These are phyloP conservation scores for Cladophialophora exuberans DNA, from an alignment of 2,329 filamentous ascomycete genomes.

Conservation along the genomic window DNA sequence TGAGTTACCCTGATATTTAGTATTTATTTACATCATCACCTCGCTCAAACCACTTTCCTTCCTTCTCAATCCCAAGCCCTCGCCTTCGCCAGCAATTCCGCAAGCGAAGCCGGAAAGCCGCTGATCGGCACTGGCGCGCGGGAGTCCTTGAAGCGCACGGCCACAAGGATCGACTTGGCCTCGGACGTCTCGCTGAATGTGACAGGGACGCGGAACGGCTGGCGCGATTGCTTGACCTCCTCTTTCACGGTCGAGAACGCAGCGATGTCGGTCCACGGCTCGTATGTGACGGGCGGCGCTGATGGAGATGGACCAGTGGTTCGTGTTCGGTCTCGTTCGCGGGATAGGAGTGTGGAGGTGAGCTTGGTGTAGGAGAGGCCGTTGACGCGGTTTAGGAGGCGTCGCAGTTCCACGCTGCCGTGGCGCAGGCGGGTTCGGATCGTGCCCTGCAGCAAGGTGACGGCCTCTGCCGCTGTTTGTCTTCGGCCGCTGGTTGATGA, in stretches of 20 bases:
- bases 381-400: not conserved
- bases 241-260: not conserved
- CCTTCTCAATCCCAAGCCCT: constrained; percentile 7
- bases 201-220: constrained; percentile 11
- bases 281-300: not conserved
- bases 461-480: not conserved
- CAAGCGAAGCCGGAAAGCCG: constrained; percentile 3
- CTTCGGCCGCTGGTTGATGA: not conserved
- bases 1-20: too few species aligned
- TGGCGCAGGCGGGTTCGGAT: constrained; percentile 8
- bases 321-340: too few species aligned
- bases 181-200: constrained; percentile 1
- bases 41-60: too few species aligned
- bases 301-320: not conserved
- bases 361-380: constrained; percentile 5
- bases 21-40: too few species aligned
- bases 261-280: constrained; percentile 6
- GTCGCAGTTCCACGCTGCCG: constrained; percentile 1
- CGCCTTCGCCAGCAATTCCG: not conserved
- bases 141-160: constrained; percentile 4
- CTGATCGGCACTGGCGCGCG: constrained; percentile 3
- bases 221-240: not conserved
- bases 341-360: not conserved
- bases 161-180: constrained; percentile 2
- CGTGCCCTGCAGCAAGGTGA: constrained; percentile 4